Conservation (phyloP, 1,139 yeast genomes). For the Pichia cactophila region DNA sequence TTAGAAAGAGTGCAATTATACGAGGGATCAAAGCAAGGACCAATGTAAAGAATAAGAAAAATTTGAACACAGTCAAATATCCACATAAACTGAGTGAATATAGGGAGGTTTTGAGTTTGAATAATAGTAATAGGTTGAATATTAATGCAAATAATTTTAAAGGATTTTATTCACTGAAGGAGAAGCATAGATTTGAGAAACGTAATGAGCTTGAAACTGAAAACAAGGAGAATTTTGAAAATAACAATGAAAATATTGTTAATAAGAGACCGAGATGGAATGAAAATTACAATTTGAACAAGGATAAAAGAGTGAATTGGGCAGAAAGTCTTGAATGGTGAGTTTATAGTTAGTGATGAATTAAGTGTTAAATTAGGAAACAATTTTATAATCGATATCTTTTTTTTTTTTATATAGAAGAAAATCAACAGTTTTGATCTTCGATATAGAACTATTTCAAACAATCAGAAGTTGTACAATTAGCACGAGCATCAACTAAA, state of each 20-base stretch:
- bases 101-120: slow-evolving; percentile 1
- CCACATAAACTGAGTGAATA: slow-evolving; percentile 7
- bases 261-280: slow-evolving; percentile 6
- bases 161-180: slow-evolving; percentile 13
- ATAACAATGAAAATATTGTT: slow-evolving; percentile 2
- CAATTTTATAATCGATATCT: neutral
- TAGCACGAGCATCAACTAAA: slow-evolving; percentile 38
- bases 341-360: neutral
- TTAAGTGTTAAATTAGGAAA: neutral
- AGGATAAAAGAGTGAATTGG: slow-evolving; percentile 37
- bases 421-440: slow-evolving; percentile 28
- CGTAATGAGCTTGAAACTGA: neutral
- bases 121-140: slow-evolving; percentile 2
- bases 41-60: slow-evolving; percentile 1
- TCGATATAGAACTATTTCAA: slow-evolving; percentile 32
- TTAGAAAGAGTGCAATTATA: slow-evolving; percentile 49
- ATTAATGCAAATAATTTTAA: slow-evolving; percentile 3
- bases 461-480: slow-evolving; percentile 39
- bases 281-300: neutral
- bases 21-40: slow-evolving; percentile 33
- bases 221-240: slow-evolving; percentile 1
- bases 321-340: slow-evolving; percentile 49
- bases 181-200: slow-evolving; percentile 10
- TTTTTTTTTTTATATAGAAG: no score
- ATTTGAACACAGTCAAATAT: neutral